Base-by-base conservation (phyloP, 129 eudicot species). In the Heracleum sosnowskyi region DNA sequence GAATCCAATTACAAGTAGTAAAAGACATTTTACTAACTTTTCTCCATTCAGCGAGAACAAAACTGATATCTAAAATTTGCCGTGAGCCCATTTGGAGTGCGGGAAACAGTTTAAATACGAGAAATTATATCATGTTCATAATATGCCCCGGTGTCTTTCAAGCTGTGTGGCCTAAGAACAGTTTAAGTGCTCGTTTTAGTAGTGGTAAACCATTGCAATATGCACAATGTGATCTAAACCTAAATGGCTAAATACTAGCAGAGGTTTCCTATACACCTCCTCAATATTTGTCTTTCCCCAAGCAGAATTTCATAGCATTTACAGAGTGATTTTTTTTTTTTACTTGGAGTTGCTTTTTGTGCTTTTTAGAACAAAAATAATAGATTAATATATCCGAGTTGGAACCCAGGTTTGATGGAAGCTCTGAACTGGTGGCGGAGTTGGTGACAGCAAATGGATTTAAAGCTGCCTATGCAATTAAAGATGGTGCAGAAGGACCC, bases 401-500 rank as follows among this genome's bases (percentile, higher is more conserved):
- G 90, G 24, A 90, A 88, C 86, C 93, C 94, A 95, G 99, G 82
- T 95, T 90, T 49, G 97, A 95, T 87, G 97, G 96, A 51, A 92
- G 89, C 90, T 92, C 99, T 76, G 97, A 95, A 86, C 92, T 95
- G 64, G 97, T 92, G 31, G 97, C 99, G 10, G 99, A 95, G 86
- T 84, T 95, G 78, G 94, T 92, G 34, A 92, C 96, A 39, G 96
- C 90, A 24, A 95, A 95, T 75, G 99, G 99, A 69, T 95, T 92
- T 84, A 95, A 92, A 88, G 93, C 96, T 73, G 99, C 99, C 69
- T 95, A 90, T 79, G 99, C 97, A 64, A 85, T 95, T 73, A 95
- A 92, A 92, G 99, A 92, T 78, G 99, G 99, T 70, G 97, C 99
- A 70, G 99, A 95, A 88, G 99, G 99, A 76, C 76, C 94, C 62